Base-by-base conservation (phyloP, 2,329 filamentous ascomycete species). In the Graphilbum fragrans region DNA sequence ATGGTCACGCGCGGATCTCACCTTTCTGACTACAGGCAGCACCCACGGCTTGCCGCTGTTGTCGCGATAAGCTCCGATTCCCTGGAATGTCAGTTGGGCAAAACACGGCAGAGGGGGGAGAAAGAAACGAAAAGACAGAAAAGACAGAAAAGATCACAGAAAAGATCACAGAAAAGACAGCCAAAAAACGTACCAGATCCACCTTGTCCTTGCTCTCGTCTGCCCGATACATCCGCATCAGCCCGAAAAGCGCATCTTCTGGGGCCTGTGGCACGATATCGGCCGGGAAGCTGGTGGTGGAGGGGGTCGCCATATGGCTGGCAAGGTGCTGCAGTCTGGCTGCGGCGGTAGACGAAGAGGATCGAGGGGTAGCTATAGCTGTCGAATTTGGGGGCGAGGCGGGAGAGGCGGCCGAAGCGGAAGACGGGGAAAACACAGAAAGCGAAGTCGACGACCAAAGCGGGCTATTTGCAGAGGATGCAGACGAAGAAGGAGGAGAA, bases 1-100 rank as follows among this genome's bases (percentile, higher is more conserved):
- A 49, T 45, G 39, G 45, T 45, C 32, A 47, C 37, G 35, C 23
- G 18, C 3, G 25, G 34, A 44, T 52, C 67, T 57, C 67, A 94
- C 90, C 84, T 94, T 93, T 67, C 86, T 93, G 47, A 96, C 90
- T 3, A 96, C 90, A 18, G 92, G 90, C 48, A 98, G 66, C 47
- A 98, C 80, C 92, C 92, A 98, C 3, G 92, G 92, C 69, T 96
- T 96, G 47, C 87, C 90, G 58, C 88, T 82, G 66, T 96, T 73
- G 57, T 94, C 92, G 59, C 92, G 76, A 66, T 98, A 98, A 45
- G 92, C 92, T 53, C 92, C 92, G 66, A 96, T 79, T 44, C 77
- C 77, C 74, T 77, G 37, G 32, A 32, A 32, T 23, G 19, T 37
- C 17, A 33, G 34, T 27, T 11, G 32, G 32, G 17, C 23, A 3